These are phyloP conservation scores for Penicillium sp. DNA, from an alignment of 2,329 filamentous ascomycete species.

Conservation along the genomic window DNA sequence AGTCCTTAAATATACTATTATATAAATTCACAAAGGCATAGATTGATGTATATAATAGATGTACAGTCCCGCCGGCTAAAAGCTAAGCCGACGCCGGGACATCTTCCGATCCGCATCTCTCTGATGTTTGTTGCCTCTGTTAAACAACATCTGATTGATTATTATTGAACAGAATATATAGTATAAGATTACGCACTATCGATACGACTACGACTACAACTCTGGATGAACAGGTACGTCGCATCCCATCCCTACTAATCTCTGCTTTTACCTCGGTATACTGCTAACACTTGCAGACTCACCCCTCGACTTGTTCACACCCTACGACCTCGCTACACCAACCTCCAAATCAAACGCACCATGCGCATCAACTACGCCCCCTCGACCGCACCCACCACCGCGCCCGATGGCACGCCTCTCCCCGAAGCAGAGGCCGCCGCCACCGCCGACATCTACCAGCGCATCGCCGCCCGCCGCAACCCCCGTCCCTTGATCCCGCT, in stretches of 20 bases:
- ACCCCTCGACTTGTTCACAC: background rate
- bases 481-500: conserved; percentile 69
- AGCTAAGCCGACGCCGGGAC: conserved; percentile 4
- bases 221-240: no score
- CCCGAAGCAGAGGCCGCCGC: conserved; percentile 8
- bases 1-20: background rate
- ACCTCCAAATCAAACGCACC: background rate
- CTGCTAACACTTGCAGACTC: no score
- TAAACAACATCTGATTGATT: no score
- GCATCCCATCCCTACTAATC: no score
- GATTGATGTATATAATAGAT: background rate
- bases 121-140: no score
- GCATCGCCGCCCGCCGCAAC: conserved; percentile 61
- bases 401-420: conserved; percentile 19
- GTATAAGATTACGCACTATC: no score
- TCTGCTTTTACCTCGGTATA: no score
- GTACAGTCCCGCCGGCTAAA: background rate
- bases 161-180: no score
- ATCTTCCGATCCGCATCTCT: no score
- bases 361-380: conserved; percentile 39
- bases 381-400: conserved; percentile 19
- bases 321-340: background rate
- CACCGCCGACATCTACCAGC: conserved; percentile 51
- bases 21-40: background rate
- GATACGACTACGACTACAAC: no score